Base-by-base conservation (phyloP, 345 rosid species). In the Mercurialis annua region DNA sequence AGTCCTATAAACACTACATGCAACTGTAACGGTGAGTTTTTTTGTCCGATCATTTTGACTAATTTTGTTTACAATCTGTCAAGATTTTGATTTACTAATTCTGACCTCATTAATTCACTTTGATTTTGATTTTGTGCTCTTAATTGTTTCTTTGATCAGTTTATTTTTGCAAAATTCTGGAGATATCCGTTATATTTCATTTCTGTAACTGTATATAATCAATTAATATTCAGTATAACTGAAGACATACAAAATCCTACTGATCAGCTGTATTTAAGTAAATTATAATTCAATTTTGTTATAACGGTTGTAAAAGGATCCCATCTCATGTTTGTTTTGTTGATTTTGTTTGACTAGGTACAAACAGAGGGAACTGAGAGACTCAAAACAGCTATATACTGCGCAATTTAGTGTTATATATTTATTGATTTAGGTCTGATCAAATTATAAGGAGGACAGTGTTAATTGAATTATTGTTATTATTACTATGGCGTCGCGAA, bases 401-500 rank as follows among this genome's bases (percentile, higher is more conserved):
- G 38, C n/a, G n/a, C n/a, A n/a, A n/a, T n/a, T n/a, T n/a, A n/a
- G n/a, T n/a, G n/a, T n/a, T n/a, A n/a, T n/a, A n/a, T n/a, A n/a
- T n/a, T n/a, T n/a, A n/a, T n/a, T n/a, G n/a, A n/a, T n/a, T n/a
- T n/a, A n/a, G n/a, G n/a, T n/a, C n/a, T n/a, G n/a, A n/a, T n/a
- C n/a, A n/a, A n/a, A n/a, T n/a, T n/a, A n/a, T n/a, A n/a, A n/a
- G n/a, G n/a, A n/a, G n/a, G n/a, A n/a, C n/a, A 69, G 74, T 63
- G 61, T 69, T 77, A 36, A 40, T 40, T 40, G 44, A 40, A 40
- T 2, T 40, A 40, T 65, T n/a, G n/a, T n/a, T n/a, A n/a, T n/a
- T n/a, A n/a, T n/a, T n/a, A n/a, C n/a, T 43, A 91, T 94, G 97
- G 83, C 66, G 20, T 71, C 64, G 27, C 70, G 69, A 6, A 80